A percentile compares a stretch with the other conserved stretches of the same genome.
phyloP scores from a whole-genome alignment of 2,329 filamentous ascomycete species.

The Diaporthe ampelina region DNA sequence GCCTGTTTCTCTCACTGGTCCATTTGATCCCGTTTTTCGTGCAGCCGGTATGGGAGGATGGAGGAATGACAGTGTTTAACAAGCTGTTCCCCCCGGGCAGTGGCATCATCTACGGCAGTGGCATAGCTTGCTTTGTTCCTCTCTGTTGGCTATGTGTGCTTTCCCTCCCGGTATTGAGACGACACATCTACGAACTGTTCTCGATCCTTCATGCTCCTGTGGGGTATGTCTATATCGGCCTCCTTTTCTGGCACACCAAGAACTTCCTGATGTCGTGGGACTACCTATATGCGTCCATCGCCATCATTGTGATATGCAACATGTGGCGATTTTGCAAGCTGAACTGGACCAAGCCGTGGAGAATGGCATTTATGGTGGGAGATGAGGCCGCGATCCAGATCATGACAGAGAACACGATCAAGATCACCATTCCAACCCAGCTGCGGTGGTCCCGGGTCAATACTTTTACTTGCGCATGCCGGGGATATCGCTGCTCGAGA shows the following conservation, averaged over 20 bases:
- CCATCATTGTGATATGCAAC: conserved; percentile 84
- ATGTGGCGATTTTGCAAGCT: conserved; percentile 83
- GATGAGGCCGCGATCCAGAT: conserved; percentile 92
- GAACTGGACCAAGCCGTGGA: conserved; percentile 89
- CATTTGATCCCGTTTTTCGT: conserved; percentile 93
- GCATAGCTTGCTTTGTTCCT: conserved; percentile 85
- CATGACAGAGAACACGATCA: conserved; percentile 94
- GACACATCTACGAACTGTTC: conserved; percentile 88
- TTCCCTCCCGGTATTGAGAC: conserved; percentile 83
- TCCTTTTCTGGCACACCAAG: conserved; percentile 96
- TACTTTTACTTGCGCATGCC: conserved; percentile 97
- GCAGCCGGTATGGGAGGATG: conserved; percentile 87
- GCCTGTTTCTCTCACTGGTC: conserved; percentile 83
- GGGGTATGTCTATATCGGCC: conserved; percentile 82
- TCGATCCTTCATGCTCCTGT: conserved; percentile 86
- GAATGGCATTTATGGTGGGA: conserved; percentile 85
- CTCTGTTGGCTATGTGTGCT: conserved; percentile 86
- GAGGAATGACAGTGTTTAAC: conserved; percentile 78
- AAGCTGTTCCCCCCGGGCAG: conserved; percentile 75
- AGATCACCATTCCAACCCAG: conserved; percentile 93
- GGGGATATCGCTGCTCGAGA: conserved; percentile 89
- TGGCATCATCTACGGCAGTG: conserved; percentile 86
- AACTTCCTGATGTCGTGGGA: conserved; percentile 93
- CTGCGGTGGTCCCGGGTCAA: conserved; percentile 95
- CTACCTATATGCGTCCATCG: conserved; percentile 86